These are phyloP conservation scores for Lactarius trivialis DNA, from an alignment of 768 basidiomycete species.

Conservation along the genomic window DNA sequence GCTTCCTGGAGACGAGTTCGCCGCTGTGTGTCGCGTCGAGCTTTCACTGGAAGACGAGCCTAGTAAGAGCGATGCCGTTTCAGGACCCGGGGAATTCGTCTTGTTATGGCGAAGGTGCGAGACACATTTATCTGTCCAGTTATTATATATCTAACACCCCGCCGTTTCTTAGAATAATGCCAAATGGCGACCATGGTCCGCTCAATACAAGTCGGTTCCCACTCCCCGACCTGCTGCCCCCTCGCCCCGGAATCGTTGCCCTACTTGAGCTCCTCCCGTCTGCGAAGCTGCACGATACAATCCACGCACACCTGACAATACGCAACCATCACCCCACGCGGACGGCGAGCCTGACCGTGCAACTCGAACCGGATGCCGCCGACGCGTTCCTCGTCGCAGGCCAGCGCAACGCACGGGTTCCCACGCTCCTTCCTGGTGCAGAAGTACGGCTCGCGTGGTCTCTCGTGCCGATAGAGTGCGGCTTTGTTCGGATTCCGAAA, in stretches of 20 bases:
- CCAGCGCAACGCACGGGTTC: slow-evolving; percentile 55
- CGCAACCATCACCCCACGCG: slow-evolving; percentile 60
- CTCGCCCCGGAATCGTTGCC: slow-evolving; percentile 57
- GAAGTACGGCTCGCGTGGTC: slow-evolving; percentile 64
- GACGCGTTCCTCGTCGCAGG: slow-evolving; percentile 84
- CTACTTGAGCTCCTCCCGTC: slow-evolving; percentile 55
- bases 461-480: slow-evolving; percentile 69
- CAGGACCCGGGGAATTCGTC: slow-evolving; percentile 52
- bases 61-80: slow-evolving; percentile 30
- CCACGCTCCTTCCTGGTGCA: slow-evolving; percentile 65
- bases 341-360: slow-evolving; percentile 63
- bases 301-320: slow-evolving; percentile 48
- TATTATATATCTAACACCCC: slow-evolving; percentile 6
- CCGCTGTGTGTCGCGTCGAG: slow-evolving; percentile 47
- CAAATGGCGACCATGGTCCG: slow-evolving; percentile 39
- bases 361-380: slow-evolving; percentile 59
- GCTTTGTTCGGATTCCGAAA: slow-evolving; percentile 53
- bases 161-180: slow-evolving; percentile 37
- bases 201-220: slow-evolving; percentile 44
- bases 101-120: slow-evolving; percentile 60
- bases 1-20: slow-evolving; percentile 58
- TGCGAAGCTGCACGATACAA: slow-evolving; percentile 57
- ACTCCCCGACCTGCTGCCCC: slow-evolving; percentile 58
- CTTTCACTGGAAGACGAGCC: slow-evolving; percentile 39
- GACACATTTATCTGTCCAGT: slow-evolving; percentile 2